Base-by-base conservation (phyloP, 2,329 filamentous ascomycete genomes). In the Fusarium sp. region DNA sequence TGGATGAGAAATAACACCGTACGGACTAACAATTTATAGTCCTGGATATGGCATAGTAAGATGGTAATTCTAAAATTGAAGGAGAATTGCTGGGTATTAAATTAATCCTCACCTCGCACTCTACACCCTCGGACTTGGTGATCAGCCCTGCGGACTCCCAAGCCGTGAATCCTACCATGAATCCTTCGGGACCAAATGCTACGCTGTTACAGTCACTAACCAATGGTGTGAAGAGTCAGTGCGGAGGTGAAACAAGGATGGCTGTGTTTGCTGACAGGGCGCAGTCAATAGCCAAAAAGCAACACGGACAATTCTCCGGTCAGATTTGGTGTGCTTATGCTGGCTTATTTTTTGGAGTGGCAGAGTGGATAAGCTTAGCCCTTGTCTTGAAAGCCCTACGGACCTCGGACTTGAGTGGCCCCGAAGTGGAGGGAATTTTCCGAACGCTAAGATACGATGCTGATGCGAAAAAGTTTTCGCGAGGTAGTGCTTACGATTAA, bases 221-320 rank as follows among this genome's bases (percentile, higher is more conserved):
- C 61, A 64, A 65, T 64, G 1, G 18, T 0, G 5, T 2, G 5
- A 2, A 5, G 11, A 1, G 4, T 6, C 1, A 14, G 13, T 11
- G 3, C 16, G 11, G 4, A 5, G 10, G 16, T 64, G 62, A 64
- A 65, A 65, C 62, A 41, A 5, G 37, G 13, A 23, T 57, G 18
- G 55, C 25, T 41, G 34, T 51, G 20, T 14, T 42, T 53, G 61
- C 59, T 64, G 41, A 59, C 61, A 65, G 4, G 62, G 51, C 62
- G 60, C 62, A 65, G 62, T 41, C 13, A 2, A 5, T 28, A 0
- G 3, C 4, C 34, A 9, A 47, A 47, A 47, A 59, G 7, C 9
- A 2, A 11, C 2, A 11, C 5, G 1, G 34, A 37, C 34, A 37
- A 2, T n/a, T 6, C 3, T 1, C 9, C 10, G 1, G 5, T 30